Conservation (phyloP, 75 land plant species). For the Picea glauca region DNA sequence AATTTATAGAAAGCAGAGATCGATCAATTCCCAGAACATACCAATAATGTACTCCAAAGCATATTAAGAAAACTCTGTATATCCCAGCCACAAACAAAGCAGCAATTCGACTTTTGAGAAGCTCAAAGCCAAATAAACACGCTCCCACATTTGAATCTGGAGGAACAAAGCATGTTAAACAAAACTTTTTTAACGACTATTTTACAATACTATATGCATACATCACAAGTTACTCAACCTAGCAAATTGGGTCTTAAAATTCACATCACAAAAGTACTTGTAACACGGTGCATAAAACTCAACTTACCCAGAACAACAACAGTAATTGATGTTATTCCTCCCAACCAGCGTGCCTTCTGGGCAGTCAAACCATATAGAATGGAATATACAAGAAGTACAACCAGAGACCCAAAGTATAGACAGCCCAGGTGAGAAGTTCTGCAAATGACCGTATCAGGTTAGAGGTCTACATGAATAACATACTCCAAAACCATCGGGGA, state of each 20-base stretch:
- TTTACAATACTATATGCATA: not conserved
- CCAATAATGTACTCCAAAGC: slow-evolving; percentile 99
- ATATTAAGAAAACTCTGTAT: slow-evolving; percentile 87
- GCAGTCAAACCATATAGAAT: slow-evolving; percentile 92
- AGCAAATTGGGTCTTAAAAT: not conserved
- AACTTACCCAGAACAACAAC: slow-evolving; percentile 82
- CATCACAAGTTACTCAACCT: not conserved
- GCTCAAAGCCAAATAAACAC: slow-evolving; percentile 93
- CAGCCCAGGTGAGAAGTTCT: slow-evolving; percentile 76
- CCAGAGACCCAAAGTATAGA: slow-evolving; percentile 78
- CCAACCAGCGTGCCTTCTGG: slow-evolving; percentile 83
- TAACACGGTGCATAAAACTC: not conserved
- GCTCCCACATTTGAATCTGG: slow-evolving; percentile 94
- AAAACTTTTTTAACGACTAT: not conserved
- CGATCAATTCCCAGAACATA: slow-evolving; percentile 25
- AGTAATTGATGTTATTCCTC: slow-evolving; percentile 89
- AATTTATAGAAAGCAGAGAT: not conserved
- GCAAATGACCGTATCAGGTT: slow-evolving; percentile 14
- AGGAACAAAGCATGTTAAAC: not conserved
- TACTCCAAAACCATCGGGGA: not conserved
- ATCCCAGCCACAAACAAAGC: slow-evolving; percentile 91
- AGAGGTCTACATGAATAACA: not conserved
- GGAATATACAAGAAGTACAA: slow-evolving; percentile 84
- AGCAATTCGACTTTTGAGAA: slow-evolving; percentile 75
- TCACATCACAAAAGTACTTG: not conserved